phyloP scores from a whole-genome alignment of 2,329 filamentous ascomycete genomes.

The Aspergillus arachidicola region DNA sequence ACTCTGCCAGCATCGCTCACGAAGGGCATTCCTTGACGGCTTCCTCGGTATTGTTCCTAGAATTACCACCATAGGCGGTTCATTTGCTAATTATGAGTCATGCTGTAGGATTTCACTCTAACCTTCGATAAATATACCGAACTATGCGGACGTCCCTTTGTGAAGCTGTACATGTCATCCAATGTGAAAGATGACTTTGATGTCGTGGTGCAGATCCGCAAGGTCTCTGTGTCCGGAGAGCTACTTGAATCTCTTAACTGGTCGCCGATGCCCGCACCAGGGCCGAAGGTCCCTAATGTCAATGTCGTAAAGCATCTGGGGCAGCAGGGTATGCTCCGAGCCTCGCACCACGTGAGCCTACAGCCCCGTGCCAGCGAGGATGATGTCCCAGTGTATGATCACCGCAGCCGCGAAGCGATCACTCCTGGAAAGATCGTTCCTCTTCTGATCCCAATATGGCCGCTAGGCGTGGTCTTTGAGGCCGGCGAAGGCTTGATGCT shows the following conservation, averaged over 20 bases:
- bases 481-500: conserved; percentile 25
- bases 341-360: conserved; percentile 13
- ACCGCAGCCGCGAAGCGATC: conserved; percentile 7
- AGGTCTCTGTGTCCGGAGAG: conserved; percentile 14
- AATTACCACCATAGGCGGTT: too few relatives aligned
- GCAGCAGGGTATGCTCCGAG: conserved; percentile 25
- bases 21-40: background rate
- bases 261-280: conserved; percentile 13
- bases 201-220: conserved; percentile 26
- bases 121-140: background rate
- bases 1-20: fast-evolving
- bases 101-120: too few relatives aligned
- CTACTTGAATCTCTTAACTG: conserved; percentile 22
- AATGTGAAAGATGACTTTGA: conserved; percentile 21
- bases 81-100: too few relatives aligned
- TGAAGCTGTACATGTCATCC: conserved; percentile 19
- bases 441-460: conserved; percentile 25
- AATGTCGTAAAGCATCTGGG: conserved; percentile 25
- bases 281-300: conserved; percentile 15
- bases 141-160: conserved; percentile 8
- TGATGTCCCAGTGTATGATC: conserved; percentile 1
- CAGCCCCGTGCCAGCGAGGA: background rate
- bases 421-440: conserved; percentile 15
- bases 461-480: conserved; percentile 27
- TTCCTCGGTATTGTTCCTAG: background rate